Conservation (phyloP, 441 rosid genomes). For the Croton setiger region DNA sequence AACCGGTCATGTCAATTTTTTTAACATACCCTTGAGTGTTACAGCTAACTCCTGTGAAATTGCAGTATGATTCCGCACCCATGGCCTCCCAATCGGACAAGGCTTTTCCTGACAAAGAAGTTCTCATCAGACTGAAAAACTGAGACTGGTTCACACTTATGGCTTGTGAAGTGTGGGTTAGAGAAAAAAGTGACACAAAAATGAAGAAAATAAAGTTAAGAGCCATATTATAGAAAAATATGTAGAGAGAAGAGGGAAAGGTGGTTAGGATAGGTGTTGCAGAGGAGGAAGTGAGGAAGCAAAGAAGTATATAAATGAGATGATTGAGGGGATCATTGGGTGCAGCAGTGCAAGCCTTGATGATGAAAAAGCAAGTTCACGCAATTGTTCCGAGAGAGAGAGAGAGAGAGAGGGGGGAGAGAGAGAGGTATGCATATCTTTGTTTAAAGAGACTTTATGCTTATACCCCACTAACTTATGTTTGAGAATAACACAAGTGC, state of each 20-base stretch:
- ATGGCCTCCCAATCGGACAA: conserved; percentile 56
- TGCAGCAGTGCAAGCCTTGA: conserved; percentile 33
- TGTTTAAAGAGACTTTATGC: conserved; percentile 68
- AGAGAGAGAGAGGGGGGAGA: conserved; percentile 20
- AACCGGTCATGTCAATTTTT: conserved; percentile 48
- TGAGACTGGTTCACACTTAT: conserved; percentile 37
- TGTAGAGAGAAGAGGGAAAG: neutral
- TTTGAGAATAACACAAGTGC: conserved; percentile 33
- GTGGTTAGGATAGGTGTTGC: conserved; percentile 37
- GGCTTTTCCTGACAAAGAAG: conserved; percentile 53
- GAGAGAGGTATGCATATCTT: conserved; percentile 42
- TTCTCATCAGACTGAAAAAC: conserved; percentile 62
- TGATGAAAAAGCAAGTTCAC: conserved; percentile 39
- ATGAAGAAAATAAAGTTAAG: conserved; percentile 23
- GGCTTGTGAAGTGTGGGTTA: conserved; percentile 26
- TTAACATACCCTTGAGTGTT: conserved; percentile 54
- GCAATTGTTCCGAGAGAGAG: conserved; percentile 26
- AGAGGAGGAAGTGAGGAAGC: conserved; percentile 39
- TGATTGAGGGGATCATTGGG: conserved; percentile 39
- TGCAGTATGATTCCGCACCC: conserved; percentile 45
- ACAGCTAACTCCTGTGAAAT: conserved; percentile 68
- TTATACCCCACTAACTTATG: conserved; percentile 57
- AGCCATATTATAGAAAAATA: conserved; percentile 29
- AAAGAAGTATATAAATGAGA: conserved; percentile 38
- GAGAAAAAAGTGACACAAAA: conserved; percentile 24